phyloP scores from a whole-genome alignment of 1,139 yeast genomes.

The Scheffersomyces quercinus region DNA sequence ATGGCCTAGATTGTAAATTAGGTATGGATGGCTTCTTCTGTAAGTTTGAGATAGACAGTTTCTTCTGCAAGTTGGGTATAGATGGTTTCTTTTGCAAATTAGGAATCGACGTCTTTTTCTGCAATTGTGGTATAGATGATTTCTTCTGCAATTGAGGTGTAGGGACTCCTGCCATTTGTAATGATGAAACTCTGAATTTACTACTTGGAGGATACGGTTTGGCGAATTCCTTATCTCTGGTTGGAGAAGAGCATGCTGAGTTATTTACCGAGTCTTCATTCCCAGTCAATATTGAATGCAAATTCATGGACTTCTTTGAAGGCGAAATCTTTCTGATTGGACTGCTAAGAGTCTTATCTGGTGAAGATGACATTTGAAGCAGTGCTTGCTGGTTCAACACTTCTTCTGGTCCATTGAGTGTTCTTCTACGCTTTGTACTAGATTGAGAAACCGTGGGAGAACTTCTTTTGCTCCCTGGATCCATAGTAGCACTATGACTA shows the following conservation, averaged over 20 bases:
- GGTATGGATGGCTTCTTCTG: slow-evolving; percentile 15
- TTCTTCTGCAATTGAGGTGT: slow-evolving; percentile 13
- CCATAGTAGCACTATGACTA: background rate
- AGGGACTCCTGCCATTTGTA: slow-evolving; percentile 39
- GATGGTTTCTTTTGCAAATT: slow-evolving; percentile 16
- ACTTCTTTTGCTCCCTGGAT: background rate
- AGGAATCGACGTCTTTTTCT: slow-evolving; percentile 16
- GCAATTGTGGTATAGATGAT: slow-evolving; percentile 16
- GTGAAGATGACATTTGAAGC: slow-evolving; percentile 2
- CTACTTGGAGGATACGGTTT: slow-evolving; percentile 29
- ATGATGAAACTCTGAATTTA: slow-evolving; percentile 28
- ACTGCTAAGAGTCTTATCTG: slow-evolving; percentile 10
- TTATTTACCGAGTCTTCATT: background rate
- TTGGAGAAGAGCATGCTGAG: background rate
- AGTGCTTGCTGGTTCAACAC: slow-evolving; percentile 14
- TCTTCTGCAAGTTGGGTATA: slow-evolving; percentile 13
- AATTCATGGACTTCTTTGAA: slow-evolving; percentile 41
- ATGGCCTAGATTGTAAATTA: slow-evolving; percentile 14
- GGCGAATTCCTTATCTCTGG: slow-evolving; percentile 15
- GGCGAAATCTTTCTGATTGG: slow-evolving; percentile 36
- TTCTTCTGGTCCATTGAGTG: slow-evolving; percentile 27
- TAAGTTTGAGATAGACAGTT: slow-evolving; percentile 13
- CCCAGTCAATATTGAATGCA: slow-evolving; percentile 17
- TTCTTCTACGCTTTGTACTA: slow-evolving; percentile 22
- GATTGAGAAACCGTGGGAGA: slow-evolving; percentile 4